Conservation (phyloP, 2,329 filamentous ascomycete genomes). For the Ceratocystis diversiconidia region DNA sequence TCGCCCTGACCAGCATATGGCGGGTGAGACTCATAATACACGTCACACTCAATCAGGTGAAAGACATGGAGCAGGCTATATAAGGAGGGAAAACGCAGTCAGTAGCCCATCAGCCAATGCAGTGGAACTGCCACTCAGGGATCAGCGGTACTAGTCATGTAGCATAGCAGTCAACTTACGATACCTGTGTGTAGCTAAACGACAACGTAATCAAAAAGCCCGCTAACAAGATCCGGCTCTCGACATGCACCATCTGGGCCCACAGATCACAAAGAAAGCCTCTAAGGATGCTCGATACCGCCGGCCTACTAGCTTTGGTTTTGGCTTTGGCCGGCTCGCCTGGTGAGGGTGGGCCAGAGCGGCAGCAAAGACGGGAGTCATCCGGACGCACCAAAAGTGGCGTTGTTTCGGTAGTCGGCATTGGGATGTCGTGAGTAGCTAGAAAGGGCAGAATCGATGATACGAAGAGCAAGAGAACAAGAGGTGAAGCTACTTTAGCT, state of each 20-base stretch:
- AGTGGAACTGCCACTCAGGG: not conserved
- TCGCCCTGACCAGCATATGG: conserved; percentile 35
- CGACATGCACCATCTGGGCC: conserved; percentile 20
- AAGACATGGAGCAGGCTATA: conserved; percentile 47
- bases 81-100: not conserved
- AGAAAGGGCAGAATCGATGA: not conserved
- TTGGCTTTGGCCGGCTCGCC: not conserved
- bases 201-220: conserved; percentile 44
- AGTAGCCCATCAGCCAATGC: not conserved
- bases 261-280: not conserved
- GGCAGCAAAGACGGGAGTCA: not conserved
- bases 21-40: conserved; percentile 48
- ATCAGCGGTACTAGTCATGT: too few relatives aligned
- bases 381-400: not conserved
- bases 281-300: not conserved
- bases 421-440: not conserved
- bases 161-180: conserved; percentile 25
- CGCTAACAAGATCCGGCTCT: conserved; percentile 39
- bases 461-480: not conserved
- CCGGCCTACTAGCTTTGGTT: not conserved
- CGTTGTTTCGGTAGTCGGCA: not conserved
- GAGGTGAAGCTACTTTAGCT: not conserved
- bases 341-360: not conserved
- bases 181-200: conserved; percentile 36
- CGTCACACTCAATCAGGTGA: conserved; percentile 56